Base-by-base conservation (phyloP, 805 yeast genomes). In the Kurtzmaniella cleridarum region DNA sequence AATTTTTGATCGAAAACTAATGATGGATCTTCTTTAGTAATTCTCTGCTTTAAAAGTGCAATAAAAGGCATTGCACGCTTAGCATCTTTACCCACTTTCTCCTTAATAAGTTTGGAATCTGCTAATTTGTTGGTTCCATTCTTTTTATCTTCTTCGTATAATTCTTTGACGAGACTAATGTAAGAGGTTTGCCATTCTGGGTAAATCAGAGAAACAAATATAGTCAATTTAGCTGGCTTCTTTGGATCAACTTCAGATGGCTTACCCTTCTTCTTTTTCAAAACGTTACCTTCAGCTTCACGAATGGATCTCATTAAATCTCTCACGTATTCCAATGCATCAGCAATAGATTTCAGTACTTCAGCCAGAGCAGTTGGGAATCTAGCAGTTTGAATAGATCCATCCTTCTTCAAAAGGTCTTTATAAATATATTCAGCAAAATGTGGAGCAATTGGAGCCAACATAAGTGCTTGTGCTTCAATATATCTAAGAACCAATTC, bases 11-110 rank as follows among this genome's bases (percentile, higher is more conserved):
- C 82, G 73, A 93, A 88, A 18, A 93, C 96, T 38, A 76, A 76
- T 39, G 76, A 78, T 14, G 96, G 81, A 24, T 81, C 64, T 57
- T 85, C 95, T 38, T 64, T 64, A 30, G 72, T 65, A 49, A 93
- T 73, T 68, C 95, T 80, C 58, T 82, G 86, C 65, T 93, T 90
- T 62, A 93, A 71, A 51, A 78, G 69, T 47, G 91, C 81, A 45
- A 93, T 89, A 62, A 90, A 91, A 43, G 98, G 98, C 98, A 93
- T 93, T 43, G 96, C 97, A 53, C 95, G 83, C 76, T 93, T 93
- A 85, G 90, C 86, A 55, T 93, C 98, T 61, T 81, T 82, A 48
- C 86, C 86, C 44, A 84, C 79, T 57, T 70, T 77, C 49, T 78
- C 75, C 60, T 75, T 82, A 51, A 84, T 69, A 41, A 66, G 68